Percentiles rank a stretch among this genome's conserved stretches.
Evolutionary conservation across 371 early-diverging fungal genomes (phyloP).

Genomic region (Mucor velutinosus): DNA sequence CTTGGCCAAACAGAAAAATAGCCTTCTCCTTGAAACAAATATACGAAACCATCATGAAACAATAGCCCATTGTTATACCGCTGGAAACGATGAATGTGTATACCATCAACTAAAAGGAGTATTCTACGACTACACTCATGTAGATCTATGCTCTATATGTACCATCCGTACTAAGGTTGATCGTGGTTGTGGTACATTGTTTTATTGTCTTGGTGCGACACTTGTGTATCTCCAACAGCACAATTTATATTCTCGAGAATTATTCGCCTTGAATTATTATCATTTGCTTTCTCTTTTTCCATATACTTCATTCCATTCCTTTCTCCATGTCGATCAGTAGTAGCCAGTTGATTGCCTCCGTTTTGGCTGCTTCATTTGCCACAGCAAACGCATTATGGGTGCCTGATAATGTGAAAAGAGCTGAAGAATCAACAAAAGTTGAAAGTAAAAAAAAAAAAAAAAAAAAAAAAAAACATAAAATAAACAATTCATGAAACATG

Average conservation of each 20-base stretch:
- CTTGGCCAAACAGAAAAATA: background rate
- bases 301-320: background rate
- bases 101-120: background rate
- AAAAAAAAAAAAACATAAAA: background rate
- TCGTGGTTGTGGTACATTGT: constrained; percentile 2
- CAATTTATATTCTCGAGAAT: constrained; percentile 2
- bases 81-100: background rate
- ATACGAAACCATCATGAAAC: background rate
- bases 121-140: background rate
- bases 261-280: background rate
- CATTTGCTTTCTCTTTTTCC: background rate
- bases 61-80: background rate
- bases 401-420: constrained; percentile 8
- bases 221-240: background rate
- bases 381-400: constrained; percentile 12
- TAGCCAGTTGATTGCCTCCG: background rate
- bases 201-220: background rate
- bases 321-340: background rate
- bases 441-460: constrained; percentile 2
- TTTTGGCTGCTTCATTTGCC: background rate
- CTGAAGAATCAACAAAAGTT: background rate
- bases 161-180: background rate
- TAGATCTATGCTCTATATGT: background rate
- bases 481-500: background rate
- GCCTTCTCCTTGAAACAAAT: background rate